phyloP scores from a whole-genome alignment of 306 rosid species.

The Fagus sylvatica region DNA sequence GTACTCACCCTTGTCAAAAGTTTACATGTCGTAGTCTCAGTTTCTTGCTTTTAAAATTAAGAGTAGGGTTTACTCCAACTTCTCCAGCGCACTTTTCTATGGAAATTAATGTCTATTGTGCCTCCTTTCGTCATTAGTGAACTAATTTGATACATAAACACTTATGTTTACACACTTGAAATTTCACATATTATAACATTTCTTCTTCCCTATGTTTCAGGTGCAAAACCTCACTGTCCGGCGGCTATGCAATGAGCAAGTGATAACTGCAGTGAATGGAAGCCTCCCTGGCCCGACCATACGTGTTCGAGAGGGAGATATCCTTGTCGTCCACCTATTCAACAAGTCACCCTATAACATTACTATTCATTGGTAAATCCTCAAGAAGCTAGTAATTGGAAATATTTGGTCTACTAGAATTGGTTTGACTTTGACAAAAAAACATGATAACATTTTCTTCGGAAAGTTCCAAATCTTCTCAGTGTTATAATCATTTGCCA shows the following conservation, averaged over 20 bases:
- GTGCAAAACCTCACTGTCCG: conserved; percentile 38
- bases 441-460: background rate
- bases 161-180: background rate
- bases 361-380: conserved; percentile 56
- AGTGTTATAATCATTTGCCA: background rate
- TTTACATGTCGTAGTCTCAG: no score
- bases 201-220: conserved; percentile 14
- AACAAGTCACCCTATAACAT: conserved; percentile 54
- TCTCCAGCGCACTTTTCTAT: no score
- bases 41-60: no score
- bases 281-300: conserved; percentile 53
- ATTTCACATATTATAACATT: background rate
- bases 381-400: background rate
- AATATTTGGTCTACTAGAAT: background rate
- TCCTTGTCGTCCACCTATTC: conserved; percentile 45
- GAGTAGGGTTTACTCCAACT: no score
- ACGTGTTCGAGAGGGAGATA: conserved; percentile 44
- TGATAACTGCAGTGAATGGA: conserved; percentile 53
- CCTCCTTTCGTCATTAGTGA: no score
- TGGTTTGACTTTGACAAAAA: conserved; percentile 37
- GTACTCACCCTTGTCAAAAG: no score
- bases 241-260: conserved; percentile 40
- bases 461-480: background rate
- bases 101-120: no score
- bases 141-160: no score